Conservation (phyloP, 2,329 filamentous ascomycete genomes). For the Fusarium sp. region DNA sequence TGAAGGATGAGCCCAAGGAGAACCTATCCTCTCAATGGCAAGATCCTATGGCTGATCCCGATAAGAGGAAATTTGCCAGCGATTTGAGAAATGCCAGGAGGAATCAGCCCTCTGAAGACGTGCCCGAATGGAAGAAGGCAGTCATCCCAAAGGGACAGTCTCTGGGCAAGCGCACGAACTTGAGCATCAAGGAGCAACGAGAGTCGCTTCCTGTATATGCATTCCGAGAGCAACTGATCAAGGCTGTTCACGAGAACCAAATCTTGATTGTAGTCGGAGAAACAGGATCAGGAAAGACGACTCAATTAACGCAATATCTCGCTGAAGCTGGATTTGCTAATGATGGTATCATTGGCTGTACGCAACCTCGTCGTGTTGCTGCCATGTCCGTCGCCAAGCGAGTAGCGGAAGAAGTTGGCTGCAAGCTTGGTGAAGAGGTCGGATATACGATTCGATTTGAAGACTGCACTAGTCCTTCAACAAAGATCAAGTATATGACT, state of each 20-base stretch:
- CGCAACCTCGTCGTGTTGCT: slow-evolving; percentile 94
- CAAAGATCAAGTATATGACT: slow-evolving; percentile 99
- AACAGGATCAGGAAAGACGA: slow-evolving; percentile 97
- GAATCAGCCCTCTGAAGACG: slow-evolving; percentile 69
- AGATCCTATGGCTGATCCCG: slow-evolving; percentile 90
- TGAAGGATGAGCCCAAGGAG: slow-evolving; percentile 79
- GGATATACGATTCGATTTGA: slow-evolving; percentile 99
- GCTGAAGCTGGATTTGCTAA: slow-evolving; percentile 92
- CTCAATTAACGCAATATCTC: slow-evolving; percentile 93
- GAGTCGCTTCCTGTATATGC: slow-evolving; percentile 89
- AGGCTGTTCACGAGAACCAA: slow-evolving; percentile 88
- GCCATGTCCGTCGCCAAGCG: slow-evolving; percentile 98
- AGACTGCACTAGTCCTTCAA: slow-evolving; percentile 86
- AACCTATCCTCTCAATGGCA: slow-evolving; percentile 94
- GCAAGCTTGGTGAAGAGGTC: slow-evolving; percentile 88
- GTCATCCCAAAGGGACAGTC: slow-evolving; percentile 82
- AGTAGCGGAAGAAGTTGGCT: slow-evolving; percentile 95
- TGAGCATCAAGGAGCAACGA: slow-evolving; percentile 95
- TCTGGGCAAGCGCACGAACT: slow-evolving; percentile 84
- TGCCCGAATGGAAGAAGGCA: slow-evolving; percentile 93
- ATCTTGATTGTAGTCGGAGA: slow-evolving; percentile 96
- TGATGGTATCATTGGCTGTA: slow-evolving; percentile 91
- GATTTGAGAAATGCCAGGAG: slow-evolving; percentile 78
- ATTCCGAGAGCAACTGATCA: slow-evolving; percentile 86
- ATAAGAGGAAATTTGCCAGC: slow-evolving; percentile 87